Conservation (phyloP, 352 stramenopile genomes). For the Globisporangium lucens region DNA sequence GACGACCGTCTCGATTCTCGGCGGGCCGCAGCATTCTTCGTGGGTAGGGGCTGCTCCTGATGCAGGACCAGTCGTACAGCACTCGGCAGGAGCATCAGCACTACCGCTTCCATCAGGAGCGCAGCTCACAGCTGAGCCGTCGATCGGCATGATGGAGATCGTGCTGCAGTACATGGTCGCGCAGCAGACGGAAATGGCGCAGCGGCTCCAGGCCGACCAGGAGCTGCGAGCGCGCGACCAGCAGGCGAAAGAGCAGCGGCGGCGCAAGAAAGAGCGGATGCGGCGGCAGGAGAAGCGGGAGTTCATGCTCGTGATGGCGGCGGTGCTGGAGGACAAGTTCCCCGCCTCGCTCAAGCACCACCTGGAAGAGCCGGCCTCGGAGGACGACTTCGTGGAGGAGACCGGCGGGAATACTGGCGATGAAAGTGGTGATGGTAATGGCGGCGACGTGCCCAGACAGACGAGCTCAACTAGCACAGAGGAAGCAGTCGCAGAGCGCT, state of each 20-base stretch:
- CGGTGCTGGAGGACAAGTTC: constrained; percentile 44
- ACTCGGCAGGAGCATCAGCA: background rate
- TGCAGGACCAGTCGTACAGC: background rate
- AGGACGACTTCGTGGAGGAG: constrained; percentile 6
- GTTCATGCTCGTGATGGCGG: constrained; percentile 50
- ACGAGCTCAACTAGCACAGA: background rate
- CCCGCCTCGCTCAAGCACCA: constrained; percentile 38
- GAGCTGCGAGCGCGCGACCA: constrained; percentile 28
- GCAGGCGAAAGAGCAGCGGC: constrained; percentile 25
- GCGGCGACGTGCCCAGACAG: background rate
- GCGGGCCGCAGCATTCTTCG: background rate
- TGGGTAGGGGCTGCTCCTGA: background rate
- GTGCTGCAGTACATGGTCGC: constrained; percentile 51
- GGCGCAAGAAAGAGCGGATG: constrained; percentile 31
- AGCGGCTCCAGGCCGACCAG: constrained; percentile 31
- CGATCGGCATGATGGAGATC: constrained; percentile 43
- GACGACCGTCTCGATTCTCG: background rate
- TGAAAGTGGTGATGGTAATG: background rate
- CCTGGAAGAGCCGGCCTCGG: constrained; percentile 6
- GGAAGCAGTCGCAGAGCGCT: background rate
- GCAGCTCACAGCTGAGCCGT: background rate
- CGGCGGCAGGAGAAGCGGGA: constrained; percentile 41
- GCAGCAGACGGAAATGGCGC: constrained; percentile 43
- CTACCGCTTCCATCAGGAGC: background rate
- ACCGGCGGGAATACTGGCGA: background rate